Base-by-base conservation (phyloP, 2,329 filamentous ascomycete species). In the Aspergillus neoniger region DNA sequence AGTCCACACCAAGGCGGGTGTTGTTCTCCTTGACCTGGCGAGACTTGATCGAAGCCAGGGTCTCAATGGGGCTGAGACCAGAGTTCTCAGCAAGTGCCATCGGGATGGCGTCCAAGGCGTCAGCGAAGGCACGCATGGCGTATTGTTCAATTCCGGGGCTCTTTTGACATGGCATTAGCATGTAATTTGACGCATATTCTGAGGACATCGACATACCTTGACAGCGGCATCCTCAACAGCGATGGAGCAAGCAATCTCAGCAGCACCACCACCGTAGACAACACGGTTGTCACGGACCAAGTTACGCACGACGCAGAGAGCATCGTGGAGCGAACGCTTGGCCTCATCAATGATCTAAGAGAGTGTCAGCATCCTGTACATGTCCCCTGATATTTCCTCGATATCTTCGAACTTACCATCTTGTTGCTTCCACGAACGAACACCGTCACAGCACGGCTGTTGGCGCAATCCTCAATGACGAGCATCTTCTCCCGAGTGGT, bases 401-500 rank as follows among this genome's bases (percentile, higher is more conserved):
- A 28, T 28, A 7, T 28, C 25, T 12, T 30, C 28, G 10, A 51
- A 78, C 85, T 74, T 79, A 94, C 91, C 95, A 99, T 99, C 85
- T 98, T 99, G 86, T 99, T 99, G 84, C 92, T 96, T 72, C 95
- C 95, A 72, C 95, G 86, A 62, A 99, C 91, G 77, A 99, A 99
- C 58, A 96, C 88, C 2, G 95, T 99, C 62, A 99, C 96, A 48
- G 95, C 95, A 71, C 95, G 85, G 60, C 92, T 96, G 82, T 99
- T 99, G 73, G 96, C 95, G 75, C 95, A 99, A 80, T 99, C 95
- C 81, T 99, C 96, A 70, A 99, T 99, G 59, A 99, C 91, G 70
- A 99, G 84, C 95, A 99, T 99, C 87, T 99, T 98, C 80, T 99
- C 95, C 73, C 95, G 87, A 47, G 95, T 99, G 1, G 95, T 99